Conservation (phyloP, 1,284 basidiomycete genomes). For the Cutaneotrichosporon cutaneum region DNA sequence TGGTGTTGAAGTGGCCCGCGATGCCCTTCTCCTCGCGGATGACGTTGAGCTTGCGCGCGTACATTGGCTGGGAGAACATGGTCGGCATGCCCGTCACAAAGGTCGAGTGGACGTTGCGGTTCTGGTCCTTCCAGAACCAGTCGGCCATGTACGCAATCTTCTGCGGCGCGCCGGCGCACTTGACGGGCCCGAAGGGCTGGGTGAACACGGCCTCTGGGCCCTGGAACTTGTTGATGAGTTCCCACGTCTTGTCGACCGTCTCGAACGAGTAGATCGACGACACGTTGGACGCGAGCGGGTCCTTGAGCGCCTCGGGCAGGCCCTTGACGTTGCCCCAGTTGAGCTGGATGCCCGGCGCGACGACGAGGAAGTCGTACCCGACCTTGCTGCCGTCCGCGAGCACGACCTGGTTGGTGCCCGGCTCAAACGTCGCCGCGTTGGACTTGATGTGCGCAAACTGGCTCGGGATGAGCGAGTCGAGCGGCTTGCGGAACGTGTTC, state of each 20-base stretch:
- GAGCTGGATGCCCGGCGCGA: conserved; percentile 83
- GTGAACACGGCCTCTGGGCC: conserved; percentile 85
- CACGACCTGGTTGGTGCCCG: conserved; percentile 70
- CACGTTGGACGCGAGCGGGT: conserved; percentile 71
- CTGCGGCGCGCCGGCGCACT: conserved; percentile 92
- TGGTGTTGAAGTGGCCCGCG: conserved; percentile 75
- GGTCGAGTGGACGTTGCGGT: conserved; percentile 58
- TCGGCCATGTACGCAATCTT: conserved; percentile 93
- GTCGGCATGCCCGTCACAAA: conserved; percentile 90
- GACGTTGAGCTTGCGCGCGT: conserved; percentile 77
- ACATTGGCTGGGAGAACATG: conserved; percentile 86
- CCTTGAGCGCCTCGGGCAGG: conserved; percentile 70
- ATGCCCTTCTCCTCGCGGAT: conserved; percentile 78
- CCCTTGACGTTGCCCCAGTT: conserved; percentile 76
- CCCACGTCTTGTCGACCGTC: conserved; percentile 83
- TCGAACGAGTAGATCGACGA: conserved; percentile 90
- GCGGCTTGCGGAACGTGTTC: conserved; percentile 67
- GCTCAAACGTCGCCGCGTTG: conserved; percentile 73
- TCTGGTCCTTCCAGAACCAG: conserved; percentile 53
- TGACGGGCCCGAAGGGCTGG: conserved; percentile 89
- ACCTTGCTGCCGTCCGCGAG: conserved; percentile 68
- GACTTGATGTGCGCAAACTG: conserved; percentile 73
- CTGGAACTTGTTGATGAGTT: conserved; percentile 70
- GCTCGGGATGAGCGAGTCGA: conserved; percentile 68
- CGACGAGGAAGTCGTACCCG: conserved; percentile 81